Evolutionary conservation across 371 early-diverging fungal genomes (phyloP).

Genomic region (Rhizopus delemar): DNA sequence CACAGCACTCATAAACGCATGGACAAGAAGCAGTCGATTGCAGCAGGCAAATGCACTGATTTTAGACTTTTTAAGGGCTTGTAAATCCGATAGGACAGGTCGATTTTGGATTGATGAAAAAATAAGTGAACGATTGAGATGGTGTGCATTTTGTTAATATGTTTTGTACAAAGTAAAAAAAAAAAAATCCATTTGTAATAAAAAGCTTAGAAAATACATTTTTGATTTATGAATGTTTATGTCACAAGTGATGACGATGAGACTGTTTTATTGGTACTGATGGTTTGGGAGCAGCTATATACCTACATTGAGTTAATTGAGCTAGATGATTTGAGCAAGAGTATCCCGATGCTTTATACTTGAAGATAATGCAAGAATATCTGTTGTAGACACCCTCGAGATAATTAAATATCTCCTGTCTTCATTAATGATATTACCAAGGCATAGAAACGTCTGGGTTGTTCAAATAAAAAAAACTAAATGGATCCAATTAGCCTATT

Average conservation of each 20-base stretch:
- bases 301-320: no score
- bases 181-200: not conserved
- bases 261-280: no score
- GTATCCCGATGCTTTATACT: no score
- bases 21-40: conserved; percentile 26
- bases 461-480: no score
- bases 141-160: not conserved
- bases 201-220: not conserved
- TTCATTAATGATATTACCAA: no score
- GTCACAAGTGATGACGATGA: conserved; percentile 26
- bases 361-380: no score
- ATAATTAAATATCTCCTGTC: no score
- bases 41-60: conserved; percentile 39
- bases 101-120: conserved; percentile 38
- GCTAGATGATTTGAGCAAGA: no score
- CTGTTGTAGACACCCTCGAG: no score
- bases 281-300: no score
- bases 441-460: no score
- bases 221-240: conserved; percentile 31
- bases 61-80: conserved; percentile 29
- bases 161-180: not conserved
- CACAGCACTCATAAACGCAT: conserved; percentile 47
- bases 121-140: conserved; percentile 21
- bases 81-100: conserved; percentile 26
- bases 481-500: no score